These are phyloP conservation scores for Coniosporium tulheliwenetii DNA, from an alignment of 2,329 filamentous ascomycete genomes.

Conservation along the genomic window DNA sequence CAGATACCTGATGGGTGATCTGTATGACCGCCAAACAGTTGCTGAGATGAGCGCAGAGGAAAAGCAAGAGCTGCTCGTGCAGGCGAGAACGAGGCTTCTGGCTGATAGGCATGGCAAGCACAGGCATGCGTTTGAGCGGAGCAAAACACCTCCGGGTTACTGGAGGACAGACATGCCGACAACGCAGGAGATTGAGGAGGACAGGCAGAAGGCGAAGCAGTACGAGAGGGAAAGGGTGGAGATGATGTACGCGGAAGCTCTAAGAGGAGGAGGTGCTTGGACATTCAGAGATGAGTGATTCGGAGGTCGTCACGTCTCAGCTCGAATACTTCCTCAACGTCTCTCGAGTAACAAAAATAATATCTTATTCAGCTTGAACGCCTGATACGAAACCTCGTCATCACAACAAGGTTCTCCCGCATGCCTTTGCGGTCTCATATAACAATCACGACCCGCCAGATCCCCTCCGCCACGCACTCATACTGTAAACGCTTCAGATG, in stretches of 20 bases:
- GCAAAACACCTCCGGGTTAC: conserved; percentile 66
- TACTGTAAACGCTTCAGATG: no score
- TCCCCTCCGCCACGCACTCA: no score
- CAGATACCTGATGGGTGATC: conserved; percentile 38
- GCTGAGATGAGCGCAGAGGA: conserved; percentile 42
- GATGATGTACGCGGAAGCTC: conserved; percentile 67
- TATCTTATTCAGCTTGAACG: no score
- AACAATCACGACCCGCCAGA: no score
- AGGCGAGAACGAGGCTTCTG: conserved; percentile 58
- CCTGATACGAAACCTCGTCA: no score
- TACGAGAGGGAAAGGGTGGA: conserved; percentile 49
- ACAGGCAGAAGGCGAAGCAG: conserved; percentile 49
- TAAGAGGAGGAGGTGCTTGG: conserved; percentile 62
- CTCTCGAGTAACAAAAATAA: no score
- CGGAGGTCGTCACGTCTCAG: no score
- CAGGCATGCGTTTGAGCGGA: conserved; percentile 55
- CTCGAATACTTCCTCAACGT: no score
- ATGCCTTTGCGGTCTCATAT: no score
- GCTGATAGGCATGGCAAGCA: conserved; percentile 67
- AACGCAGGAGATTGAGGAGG: conserved; percentile 61
- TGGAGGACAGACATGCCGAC: conserved; percentile 83
- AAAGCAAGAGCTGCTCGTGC: conserved; percentile 50
- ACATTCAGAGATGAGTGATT: conserved; percentile 62
- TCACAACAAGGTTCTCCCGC: no score
- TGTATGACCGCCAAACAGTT: conserved; percentile 18